Conservation (phyloP, 441 rosid species). For the Flueggea neowawraea region DNA sequence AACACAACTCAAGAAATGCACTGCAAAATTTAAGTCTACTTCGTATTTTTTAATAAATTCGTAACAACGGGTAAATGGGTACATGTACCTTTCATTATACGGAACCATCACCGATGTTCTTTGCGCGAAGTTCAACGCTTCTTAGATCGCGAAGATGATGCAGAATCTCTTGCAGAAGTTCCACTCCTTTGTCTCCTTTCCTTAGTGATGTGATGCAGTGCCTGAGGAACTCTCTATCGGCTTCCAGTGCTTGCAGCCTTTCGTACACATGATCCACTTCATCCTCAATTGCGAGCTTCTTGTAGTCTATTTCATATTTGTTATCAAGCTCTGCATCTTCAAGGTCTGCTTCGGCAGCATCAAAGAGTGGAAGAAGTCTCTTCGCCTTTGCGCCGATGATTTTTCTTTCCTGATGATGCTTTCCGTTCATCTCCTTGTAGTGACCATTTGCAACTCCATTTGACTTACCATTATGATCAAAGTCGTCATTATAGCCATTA, state of each 20-base stretch:
- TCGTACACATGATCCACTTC: conserved; percentile 85
- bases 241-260: conserved; percentile 87
- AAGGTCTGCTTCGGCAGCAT: conserved; percentile 1
- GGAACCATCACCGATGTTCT: conserved; percentile 26
- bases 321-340: neutral
- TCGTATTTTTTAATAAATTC: too few relatives aligned
- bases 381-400: conserved; percentile 7
- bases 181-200: conserved; percentile 87
- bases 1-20: neutral
- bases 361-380: conserved; percentile 8
- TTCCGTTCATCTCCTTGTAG: neutral
- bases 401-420: conserved; percentile 17
- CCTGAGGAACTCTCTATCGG: conserved; percentile 83
- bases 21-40: too few relatives aligned
- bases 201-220: conserved; percentile 77
- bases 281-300: conserved; percentile 62
- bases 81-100: conserved; percentile 46
- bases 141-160: conserved; percentile 84
- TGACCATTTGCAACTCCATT: conserved; percentile 16
- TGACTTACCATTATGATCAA: neutral
- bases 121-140: conserved; percentile 49
- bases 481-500: conserved; percentile 11
- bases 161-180: conserved; percentile 75
- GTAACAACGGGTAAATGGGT: too few relatives aligned
- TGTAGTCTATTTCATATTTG: conserved; percentile 25